Evolutionary conservation across 1,284 basidiomycete species (phyloP).

Genomic region (Mycena citricolor): DNA sequence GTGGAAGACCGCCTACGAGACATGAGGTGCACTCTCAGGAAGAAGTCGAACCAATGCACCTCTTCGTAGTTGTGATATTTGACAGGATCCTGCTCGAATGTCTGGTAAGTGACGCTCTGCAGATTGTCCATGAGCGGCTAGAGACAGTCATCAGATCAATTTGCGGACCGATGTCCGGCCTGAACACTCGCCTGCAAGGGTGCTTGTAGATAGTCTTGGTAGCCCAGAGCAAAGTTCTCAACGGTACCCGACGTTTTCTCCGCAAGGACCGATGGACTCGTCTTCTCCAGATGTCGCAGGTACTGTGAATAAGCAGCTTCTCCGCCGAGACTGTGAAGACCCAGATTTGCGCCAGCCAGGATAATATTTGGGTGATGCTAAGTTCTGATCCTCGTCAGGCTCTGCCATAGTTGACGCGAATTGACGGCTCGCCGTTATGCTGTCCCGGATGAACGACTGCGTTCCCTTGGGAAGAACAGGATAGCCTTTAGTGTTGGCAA

Average conservation of each 20-base stretch:
- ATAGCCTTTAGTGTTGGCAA: slow-evolving; percentile 95
- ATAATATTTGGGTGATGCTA: slow-evolving; percentile 84
- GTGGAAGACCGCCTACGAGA: slow-evolving; percentile 69
- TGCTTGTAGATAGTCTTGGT: slow-evolving; percentile 94
- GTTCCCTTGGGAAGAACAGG: slow-evolving; percentile 93
- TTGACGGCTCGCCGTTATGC: slow-evolving; percentile 74
- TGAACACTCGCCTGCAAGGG: slow-evolving; percentile 73
- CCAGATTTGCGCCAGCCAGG: slow-evolving; percentile 64
- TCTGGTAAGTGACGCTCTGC: slow-evolving; percentile 93
- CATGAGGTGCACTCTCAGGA: slow-evolving; percentile 11
- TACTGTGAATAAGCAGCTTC: slow-evolving; percentile 91
- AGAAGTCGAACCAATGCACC: slow-evolving; percentile 38
- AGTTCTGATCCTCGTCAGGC: slow-evolving; percentile 21
- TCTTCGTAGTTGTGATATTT: slow-evolving; percentile 97
- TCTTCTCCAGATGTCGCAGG: slow-evolving; percentile 78
- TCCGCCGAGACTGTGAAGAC: slow-evolving; percentile 77
- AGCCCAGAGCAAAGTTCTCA: slow-evolving; percentile 88
- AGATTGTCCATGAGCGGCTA: slow-evolving; percentile 97
- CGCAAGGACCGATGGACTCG: slow-evolving; percentile 62
- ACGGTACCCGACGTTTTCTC: slow-evolving; percentile 66
- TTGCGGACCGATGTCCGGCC: slow-evolving; percentile 15
- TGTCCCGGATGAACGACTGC: slow-evolving; percentile 84
- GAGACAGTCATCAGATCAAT: slow-evolving; percentile 8
- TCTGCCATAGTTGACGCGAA: slow-evolving; percentile 17
- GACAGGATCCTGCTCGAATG: slow-evolving; percentile 96